Evolutionary conservation across 352 stramenopile genomes (phyloP).

Genomic region (Phytophthora niederhauseri): DNA sequence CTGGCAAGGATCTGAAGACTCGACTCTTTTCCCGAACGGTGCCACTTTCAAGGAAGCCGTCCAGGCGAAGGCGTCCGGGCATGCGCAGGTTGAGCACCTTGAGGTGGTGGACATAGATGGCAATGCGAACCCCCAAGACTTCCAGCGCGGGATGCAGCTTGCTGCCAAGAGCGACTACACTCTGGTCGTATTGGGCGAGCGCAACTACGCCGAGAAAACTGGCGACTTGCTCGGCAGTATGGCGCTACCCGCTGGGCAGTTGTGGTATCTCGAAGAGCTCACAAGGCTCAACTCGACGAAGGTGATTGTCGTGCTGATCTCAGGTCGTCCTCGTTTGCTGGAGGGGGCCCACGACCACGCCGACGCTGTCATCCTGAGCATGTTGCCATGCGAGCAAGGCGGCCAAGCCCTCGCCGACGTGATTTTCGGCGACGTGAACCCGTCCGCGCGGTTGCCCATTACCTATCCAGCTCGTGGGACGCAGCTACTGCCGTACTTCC

Average conservation of each 20-base stretch:
- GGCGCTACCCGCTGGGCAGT: constrained; percentile 60
- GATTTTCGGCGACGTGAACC: constrained; percentile 70
- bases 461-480: constrained; percentile 67
- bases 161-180: constrained; percentile 71
- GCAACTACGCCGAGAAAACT: constrained; percentile 83
- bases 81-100: constrained; percentile 38
- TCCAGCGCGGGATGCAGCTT: constrained; percentile 44
- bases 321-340: constrained; percentile 70
- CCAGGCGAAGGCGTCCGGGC: constrained; percentile 12
- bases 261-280: constrained; percentile 65
- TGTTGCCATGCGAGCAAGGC: constrained; percentile 82
- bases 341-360: constrained; percentile 45
- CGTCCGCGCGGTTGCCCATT: constrained; percentile 77
- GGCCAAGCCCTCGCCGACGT: constrained; percentile 74
- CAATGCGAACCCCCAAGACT: constrained; percentile 40
- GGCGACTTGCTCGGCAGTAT: constrained; percentile 70
- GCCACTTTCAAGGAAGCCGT: constrained; percentile 62
- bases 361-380: constrained; percentile 68
- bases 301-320: constrained; percentile 73
- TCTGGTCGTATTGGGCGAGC: constrained; percentile 74
- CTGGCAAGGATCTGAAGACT: constrained; percentile 70
- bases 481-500: constrained; percentile 70
- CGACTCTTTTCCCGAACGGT: constrained; percentile 67
- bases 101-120: constrained; percentile 61
- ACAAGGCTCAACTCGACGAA: constrained; percentile 59